A percentile compares a stretch with the other conserved stretches of the same genome.
Conservation (phyloP, 2,329 filamentous ascomycete species). For the Diaporthe sp. region DNA sequence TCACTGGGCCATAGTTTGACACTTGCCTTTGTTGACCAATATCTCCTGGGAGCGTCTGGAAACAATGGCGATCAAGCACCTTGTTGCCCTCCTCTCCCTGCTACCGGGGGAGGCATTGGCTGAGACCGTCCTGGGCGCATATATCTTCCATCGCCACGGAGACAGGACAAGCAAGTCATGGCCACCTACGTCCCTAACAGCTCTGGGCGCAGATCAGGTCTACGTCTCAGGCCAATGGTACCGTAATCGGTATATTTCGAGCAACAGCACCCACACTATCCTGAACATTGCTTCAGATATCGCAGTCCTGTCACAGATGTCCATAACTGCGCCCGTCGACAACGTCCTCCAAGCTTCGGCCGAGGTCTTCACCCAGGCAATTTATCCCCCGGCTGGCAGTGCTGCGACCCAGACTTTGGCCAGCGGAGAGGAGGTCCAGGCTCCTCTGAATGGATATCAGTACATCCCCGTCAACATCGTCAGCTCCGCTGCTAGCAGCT, state of each 20-base stretch:
- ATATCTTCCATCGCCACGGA: conserved; percentile 91
- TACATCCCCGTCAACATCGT: conserved; percentile 80
- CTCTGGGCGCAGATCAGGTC: conserved; percentile 83
- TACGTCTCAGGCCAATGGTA: conserved; percentile 81
- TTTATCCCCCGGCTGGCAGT: conserved; percentile 82
- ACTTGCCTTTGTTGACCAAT: neutral
- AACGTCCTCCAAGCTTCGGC: conserved; percentile 85
- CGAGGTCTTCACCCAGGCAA: conserved; percentile 82
- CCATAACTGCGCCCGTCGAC: conserved; percentile 79
- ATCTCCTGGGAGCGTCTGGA: neutral
- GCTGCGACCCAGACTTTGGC: conserved; percentile 72
- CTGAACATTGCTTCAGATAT: conserved; percentile 74
- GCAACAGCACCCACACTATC: conserved; percentile 71
- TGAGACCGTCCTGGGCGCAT: conserved; percentile 84
- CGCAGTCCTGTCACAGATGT: conserved; percentile 78
- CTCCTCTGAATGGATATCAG: conserved; percentile 85
- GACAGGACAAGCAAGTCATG: conserved; percentile 86
- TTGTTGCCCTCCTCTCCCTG: conserved; percentile 56
- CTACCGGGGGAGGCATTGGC: conserved; percentile 48
- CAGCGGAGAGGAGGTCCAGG: conserved; percentile 75
- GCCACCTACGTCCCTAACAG: conserved; percentile 79
- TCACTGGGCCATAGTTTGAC: neutral
- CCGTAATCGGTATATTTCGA: conserved; percentile 79
- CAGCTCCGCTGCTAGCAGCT: conserved; percentile 64
- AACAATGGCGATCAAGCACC: conserved; percentile 55